Conservation (phyloP, 768 basidiomycete genomes). For the Termitomyces sp. region DNA sequence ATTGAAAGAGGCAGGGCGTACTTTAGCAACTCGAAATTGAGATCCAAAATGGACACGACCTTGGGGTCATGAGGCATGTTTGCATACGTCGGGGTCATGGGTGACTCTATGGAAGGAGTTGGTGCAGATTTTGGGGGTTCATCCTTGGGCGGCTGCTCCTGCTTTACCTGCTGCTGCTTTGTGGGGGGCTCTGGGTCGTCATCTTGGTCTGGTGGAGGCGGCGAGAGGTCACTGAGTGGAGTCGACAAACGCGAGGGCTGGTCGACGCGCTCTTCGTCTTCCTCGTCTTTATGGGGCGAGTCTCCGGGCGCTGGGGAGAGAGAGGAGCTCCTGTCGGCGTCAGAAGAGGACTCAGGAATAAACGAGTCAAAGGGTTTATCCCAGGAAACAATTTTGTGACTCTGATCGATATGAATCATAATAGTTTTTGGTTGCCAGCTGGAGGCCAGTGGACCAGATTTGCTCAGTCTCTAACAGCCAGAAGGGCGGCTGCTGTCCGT, state of each 20-base stretch:
- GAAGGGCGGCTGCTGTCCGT: not conserved
- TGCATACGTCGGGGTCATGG: constrained; percentile 15
- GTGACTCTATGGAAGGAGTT: constrained; percentile 8
- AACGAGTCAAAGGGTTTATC: constrained; percentile 12
- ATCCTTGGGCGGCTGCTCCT: not conserved
- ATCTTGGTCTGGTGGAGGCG: constrained; percentile 39
- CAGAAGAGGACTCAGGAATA: no score
- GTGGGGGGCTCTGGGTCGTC: constrained; percentile 17
- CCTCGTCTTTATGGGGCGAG: constrained; percentile 19
- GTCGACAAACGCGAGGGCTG: constrained; percentile 54
- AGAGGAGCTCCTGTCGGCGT: constrained; percentile 53
- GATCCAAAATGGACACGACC: constrained; percentile 54
- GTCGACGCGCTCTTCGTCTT: constrained; percentile 19
- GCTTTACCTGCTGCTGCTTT: constrained; percentile 9
- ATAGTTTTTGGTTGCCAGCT: constrained; percentile 8
- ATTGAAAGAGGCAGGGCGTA: constrained; percentile 21
- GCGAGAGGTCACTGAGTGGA: constrained; percentile 73
- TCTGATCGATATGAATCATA: constrained; percentile 54
- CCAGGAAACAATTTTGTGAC: constrained; percentile 15
- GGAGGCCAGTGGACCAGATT: not conserved
- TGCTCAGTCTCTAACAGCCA: not conserved
- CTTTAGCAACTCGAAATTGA: constrained; percentile 69
- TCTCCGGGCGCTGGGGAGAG: constrained; percentile 51
- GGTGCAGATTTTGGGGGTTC: constrained; percentile 1
- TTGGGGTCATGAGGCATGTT: constrained; percentile 30